These are phyloP conservation scores for Selaginella moellendorffii DNA, from an alignment of 75 land plant genomes.

Conservation along the genomic window DNA sequence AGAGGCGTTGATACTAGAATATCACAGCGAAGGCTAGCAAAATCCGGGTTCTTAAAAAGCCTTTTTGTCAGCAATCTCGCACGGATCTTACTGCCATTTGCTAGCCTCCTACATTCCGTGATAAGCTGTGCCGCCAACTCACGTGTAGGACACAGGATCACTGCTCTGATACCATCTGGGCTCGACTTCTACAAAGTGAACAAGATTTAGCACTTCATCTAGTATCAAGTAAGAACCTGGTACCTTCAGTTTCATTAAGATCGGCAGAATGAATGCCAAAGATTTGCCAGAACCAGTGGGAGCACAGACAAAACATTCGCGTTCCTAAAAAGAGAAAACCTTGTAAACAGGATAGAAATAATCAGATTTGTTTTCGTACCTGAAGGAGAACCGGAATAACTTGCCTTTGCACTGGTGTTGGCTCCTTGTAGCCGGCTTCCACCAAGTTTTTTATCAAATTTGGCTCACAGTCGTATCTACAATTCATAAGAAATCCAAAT, in stretches of 20 bases:
- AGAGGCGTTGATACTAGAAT: conserved; percentile 85
- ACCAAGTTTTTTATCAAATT: conserved; percentile 49
- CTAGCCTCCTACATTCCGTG: conserved; percentile 67
- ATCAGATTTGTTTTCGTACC: conserved; percentile 20
- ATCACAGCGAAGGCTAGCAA: conserved; percentile 66
- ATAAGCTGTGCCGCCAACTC: conserved; percentile 86
- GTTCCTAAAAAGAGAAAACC: conserved; percentile 24
- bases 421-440: conserved; percentile 63
- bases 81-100: conserved; percentile 56
- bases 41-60: conserved; percentile 47
- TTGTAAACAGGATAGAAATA: not conserved
- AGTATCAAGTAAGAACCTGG: no score
- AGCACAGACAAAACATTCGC: conserved; percentile 98
- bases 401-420: conserved; percentile 98
- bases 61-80: conserved; percentile 64
- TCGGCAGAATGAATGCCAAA: conserved; percentile 76
- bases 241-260: conserved; percentile 80
- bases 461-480: conserved; percentile 49
- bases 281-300: conserved; percentile 99
- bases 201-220: not conserved
- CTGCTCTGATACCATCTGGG: conserved; percentile 60
- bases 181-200: conserved; percentile 29
- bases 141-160: conserved; percentile 78
- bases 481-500: no score
- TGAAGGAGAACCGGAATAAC: conserved; percentile 80